Evolutionary conservation across 2,329 filamentous ascomycete genomes (phyloP), one percentile per base, ranked within the genome.

Genomic region (Aspergillus jensenii): DNA sequence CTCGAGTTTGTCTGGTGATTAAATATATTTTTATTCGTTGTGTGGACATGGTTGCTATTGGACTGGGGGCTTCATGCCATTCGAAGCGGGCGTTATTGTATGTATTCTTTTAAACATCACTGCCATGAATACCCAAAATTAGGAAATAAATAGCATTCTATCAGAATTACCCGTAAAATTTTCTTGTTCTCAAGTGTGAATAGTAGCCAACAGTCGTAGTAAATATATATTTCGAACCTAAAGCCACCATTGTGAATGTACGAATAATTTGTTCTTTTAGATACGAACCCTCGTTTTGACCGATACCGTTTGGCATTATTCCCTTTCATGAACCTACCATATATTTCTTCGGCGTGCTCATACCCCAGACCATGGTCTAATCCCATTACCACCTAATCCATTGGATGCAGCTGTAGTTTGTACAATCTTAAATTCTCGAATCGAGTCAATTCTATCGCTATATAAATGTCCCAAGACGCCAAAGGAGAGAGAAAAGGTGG

Each of bases 1-100:
- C 75, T 90, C 91, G 52, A 96, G 91, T 77, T 77, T 96, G 72
- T 84, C 89, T 49, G 93, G 93, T 4, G 90, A 95, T 68, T 95
- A 79, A 72, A 58, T 19, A 52, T 50, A 21, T 52, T 53, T 56
- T 39, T 62, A 59, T 48, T 15, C 54, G 50, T 62, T 60, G 46
- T 46, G 59, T 68, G 67, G 61, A 63, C 8, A 25, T 70, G 17
- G 35, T 41, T n/a, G 15, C 35, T 49, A 15, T 19, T 19, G 58
- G 71, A 62, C 45, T 52, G 54, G 58, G 59, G 57, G 62, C 56
- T 66, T 69, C 57, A 63, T 62, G 61, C 67, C 66, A 52, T 65
- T 63, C 47, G 59, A 61, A 73, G 71, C 71, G 70, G 72, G 70
- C 69, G 71, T 74, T 72, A 59, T 66, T 67, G 55, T 66, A 55